Evolutionary conservation across 2,329 filamentous ascomycete species (phyloP).

Genomic region (Botrytis pseudocinerea): DNA sequence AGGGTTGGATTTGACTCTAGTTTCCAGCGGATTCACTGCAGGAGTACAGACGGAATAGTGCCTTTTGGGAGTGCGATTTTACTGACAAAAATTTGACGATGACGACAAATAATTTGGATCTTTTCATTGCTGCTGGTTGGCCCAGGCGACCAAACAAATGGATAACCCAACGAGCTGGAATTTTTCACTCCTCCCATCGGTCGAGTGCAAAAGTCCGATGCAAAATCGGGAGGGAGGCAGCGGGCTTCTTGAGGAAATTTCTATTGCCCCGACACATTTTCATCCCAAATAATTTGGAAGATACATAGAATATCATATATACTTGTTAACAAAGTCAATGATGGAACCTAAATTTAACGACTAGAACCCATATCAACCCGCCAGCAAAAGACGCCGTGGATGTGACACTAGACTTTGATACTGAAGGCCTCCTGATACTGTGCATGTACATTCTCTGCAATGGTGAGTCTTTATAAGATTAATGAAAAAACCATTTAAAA

Average conservation of each 20-base stretch:
- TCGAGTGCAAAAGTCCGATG: slow-evolving; percentile 4
- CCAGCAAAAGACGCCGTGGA: too few relatives aligned
- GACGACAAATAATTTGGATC: neutral
- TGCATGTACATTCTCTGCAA: neutral
- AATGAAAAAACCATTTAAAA: neutral
- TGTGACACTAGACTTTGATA: neutral
- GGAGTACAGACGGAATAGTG: neutral
- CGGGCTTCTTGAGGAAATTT: neutral
- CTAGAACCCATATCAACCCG: neutral
- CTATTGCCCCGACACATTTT: neutral
- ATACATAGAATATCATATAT: neutral
- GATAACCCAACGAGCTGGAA: neutral
- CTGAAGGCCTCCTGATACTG: neutral
- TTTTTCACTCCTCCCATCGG: neutral
- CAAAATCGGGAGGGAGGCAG: neutral
- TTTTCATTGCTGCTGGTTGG: neutral
- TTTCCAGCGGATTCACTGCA: neutral
- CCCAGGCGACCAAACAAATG: neutral
- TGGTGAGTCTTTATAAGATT: neutral
- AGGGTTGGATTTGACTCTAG: neutral
- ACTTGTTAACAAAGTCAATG: neutral
- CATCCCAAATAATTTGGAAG: neutral
- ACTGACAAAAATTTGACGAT: neutral
- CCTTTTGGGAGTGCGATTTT: neutral
- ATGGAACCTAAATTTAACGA: neutral